Conservation (phyloP, 345 rosid genomes). For the Trapa bicornis region DNA sequence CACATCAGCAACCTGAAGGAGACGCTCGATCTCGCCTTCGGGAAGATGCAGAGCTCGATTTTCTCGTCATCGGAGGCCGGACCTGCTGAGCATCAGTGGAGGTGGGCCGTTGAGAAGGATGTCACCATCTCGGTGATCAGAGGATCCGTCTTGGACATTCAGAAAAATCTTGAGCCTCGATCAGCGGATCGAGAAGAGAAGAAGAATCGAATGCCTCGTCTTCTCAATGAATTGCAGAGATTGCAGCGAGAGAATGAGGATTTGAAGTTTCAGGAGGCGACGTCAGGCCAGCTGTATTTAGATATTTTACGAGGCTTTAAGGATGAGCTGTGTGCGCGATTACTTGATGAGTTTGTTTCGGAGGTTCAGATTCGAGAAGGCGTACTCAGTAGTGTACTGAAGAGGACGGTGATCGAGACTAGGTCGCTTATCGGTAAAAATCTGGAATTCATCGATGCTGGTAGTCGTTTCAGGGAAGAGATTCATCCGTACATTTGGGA, state of each 20-base stretch:
- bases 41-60: slow-evolving; percentile 59
- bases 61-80: slow-evolving; percentile 50
- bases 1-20: slow-evolving; percentile 56
- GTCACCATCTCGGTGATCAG: slow-evolving; percentile 23
- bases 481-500: slow-evolving; percentile 17
- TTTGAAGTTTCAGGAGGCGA: slow-evolving; percentile 14
- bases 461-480: slow-evolving; percentile 20
- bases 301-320: slow-evolving; percentile 23
- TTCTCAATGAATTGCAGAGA: slow-evolving; percentile 10
- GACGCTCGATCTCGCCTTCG: slow-evolving; percentile 69
- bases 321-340: slow-evolving; percentile 11
- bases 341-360: slow-evolving; percentile 6
- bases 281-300: slow-evolving; percentile 29
- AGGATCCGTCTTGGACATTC: slow-evolving; percentile 33
- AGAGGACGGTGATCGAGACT: slow-evolving; percentile 35
- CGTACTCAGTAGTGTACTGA: slow-evolving; percentile 30
- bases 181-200: slow-evolving; percentile 10
- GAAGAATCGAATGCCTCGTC: slow-evolving; percentile 3
- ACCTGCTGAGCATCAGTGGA: slow-evolving; percentile 57
- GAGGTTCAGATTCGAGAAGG: slow-evolving; percentile 18
- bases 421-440: slow-evolving; percentile 12
- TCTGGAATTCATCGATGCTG: slow-evolving; percentile 15
- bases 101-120: slow-evolving; percentile 48
- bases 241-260: slow-evolving; percentile 34
- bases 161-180: slow-evolving; percentile 24